Evolutionary conservation across 306 rosid species (phyloP), one percentile per base, ranked within the genome.

Genomic region (Ziziphus jujuba): DNA sequence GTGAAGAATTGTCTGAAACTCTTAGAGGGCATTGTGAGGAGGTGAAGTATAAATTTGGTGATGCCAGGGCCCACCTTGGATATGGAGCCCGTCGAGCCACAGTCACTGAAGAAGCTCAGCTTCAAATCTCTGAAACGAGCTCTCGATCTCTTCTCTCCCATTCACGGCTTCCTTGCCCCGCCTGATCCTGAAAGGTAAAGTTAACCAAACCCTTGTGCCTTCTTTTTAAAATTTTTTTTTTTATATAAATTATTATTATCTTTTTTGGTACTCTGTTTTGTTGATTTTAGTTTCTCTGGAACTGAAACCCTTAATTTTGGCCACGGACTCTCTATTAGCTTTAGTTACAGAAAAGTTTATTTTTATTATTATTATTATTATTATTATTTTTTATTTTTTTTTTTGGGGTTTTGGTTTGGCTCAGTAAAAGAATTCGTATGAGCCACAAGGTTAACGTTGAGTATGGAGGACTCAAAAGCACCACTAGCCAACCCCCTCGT

Each of bases 81-180:
- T 63, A 71, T 83, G 67, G 97, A 88, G 59, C 79, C 92, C 5
- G 97, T 88, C 43, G 99, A 90, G 69, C 99, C 97, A 17, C 96
- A 90, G 72, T 93, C 97, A 7, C 87, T 90, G 45, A 95, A 90
- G 83, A 95, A 95, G 82, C 95, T 90, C 16, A 90, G 95, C 70
- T 82, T 91, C 89, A 95, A 95, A 79, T 95, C 99, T 14, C 87
- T 95, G 9, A 90, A 90, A 73, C 90, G 97, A 61, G 84, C 92
- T 34, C 96, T 87, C 71, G 99, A 95, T 79, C 92, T 95, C 76
- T 95, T 95, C 85, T 84, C 96, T 72, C 97, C 97, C 33, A 56
- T 68, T 53, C 97, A 90, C 36, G 81, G 79, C 10, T 89, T 81
- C 20, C 79, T 90, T 23, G 84, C 96, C 48, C 87, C 97, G 52